These are phyloP conservation scores for Hymenoscyphus fructigenus DNA, from an alignment of 2,329 filamentous ascomycete species.

Conservation along the genomic window DNA sequence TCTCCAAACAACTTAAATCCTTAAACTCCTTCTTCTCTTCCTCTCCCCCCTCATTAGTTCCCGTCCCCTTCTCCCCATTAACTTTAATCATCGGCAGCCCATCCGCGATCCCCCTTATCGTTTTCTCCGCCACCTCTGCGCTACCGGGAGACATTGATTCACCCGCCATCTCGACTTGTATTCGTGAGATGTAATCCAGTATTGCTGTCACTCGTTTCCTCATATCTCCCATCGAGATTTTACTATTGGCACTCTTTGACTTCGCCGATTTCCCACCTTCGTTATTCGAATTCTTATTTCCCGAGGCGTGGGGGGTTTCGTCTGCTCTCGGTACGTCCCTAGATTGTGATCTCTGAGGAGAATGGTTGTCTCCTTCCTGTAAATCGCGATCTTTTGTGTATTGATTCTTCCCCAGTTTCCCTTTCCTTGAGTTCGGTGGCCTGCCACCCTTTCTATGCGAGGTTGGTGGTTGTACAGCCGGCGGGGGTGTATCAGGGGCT, in stretches of 20 bases:
- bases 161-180: constrained; percentile 81
- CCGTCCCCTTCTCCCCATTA: constrained; percentile 38
- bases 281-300: constrained; percentile 38
- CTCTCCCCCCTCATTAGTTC: constrained; percentile 35
- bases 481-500: constrained; percentile 48
- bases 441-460: constrained; percentile 62
- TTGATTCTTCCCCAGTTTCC: constrained; percentile 72
- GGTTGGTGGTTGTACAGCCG: constrained; percentile 40
- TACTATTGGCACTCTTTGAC: constrained; percentile 45
- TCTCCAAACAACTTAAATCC: constrained; percentile 55
- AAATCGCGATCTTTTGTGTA: constrained; percentile 74
- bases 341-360: constrained; percentile 53
- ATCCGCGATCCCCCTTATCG: constrained; percentile 37
- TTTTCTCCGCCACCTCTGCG: constrained; percentile 40
- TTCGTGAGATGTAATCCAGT: constrained; percentile 84
- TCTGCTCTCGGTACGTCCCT: constrained; percentile 42
- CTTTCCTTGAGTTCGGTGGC: constrained; percentile 64
- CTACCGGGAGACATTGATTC: constrained; percentile 48
- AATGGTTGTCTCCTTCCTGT: constrained; percentile 51
- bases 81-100: constrained; percentile 37
- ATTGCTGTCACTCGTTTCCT: constrained; percentile 80
- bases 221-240: constrained; percentile 85
- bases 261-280: constrained; percentile 36
- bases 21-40: constrained; percentile 60
- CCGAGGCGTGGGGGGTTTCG: constrained; percentile 50